phyloP scores from a whole-genome alignment of 2,329 filamentous ascomycete species.

The Xylaria polymorpha region DNA sequence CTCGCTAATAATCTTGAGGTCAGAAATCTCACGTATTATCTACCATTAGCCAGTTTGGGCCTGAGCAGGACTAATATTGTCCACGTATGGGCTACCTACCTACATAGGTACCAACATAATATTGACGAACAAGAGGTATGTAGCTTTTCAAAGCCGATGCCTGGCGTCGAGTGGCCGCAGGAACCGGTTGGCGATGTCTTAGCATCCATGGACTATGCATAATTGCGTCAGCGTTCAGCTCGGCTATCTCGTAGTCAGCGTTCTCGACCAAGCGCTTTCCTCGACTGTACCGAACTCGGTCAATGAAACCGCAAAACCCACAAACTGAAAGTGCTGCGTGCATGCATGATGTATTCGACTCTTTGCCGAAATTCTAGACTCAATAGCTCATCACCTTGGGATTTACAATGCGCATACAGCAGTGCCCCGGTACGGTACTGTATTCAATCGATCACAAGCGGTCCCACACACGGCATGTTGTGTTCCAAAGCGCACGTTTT shows the following conservation, averaged over 20 bases:
- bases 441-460: not conserved
- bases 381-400: not conserved
- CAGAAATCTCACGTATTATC: too few relatives aligned
- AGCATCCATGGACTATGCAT: slow-evolving; percentile 28
- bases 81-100: too few relatives aligned
- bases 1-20: too few relatives aligned
- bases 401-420: not conserved
- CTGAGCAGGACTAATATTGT: too few relatives aligned
- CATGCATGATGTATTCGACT: slow-evolving; percentile 14
- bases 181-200: slow-evolving; percentile 6
- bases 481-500: not conserved
- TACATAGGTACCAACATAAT: too few relatives aligned
- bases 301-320: slow-evolving; percentile 5
- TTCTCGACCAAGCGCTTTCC: slow-evolving; percentile 17
- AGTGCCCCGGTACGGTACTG: too few relatives aligned
- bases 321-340: not conserved
- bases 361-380: not conserved
- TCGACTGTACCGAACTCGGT: slow-evolving; percentile 13
- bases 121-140: not conserved
- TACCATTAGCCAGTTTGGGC: too few relatives aligned
- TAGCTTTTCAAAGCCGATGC: not conserved
- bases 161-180: not conserved
- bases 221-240: slow-evolving; percentile 40
- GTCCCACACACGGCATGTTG: not conserved
- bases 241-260: slow-evolving; percentile 7